phyloP scores from a whole-genome alignment of 129 eudicot genomes.

The Lactuca sativa region DNA sequence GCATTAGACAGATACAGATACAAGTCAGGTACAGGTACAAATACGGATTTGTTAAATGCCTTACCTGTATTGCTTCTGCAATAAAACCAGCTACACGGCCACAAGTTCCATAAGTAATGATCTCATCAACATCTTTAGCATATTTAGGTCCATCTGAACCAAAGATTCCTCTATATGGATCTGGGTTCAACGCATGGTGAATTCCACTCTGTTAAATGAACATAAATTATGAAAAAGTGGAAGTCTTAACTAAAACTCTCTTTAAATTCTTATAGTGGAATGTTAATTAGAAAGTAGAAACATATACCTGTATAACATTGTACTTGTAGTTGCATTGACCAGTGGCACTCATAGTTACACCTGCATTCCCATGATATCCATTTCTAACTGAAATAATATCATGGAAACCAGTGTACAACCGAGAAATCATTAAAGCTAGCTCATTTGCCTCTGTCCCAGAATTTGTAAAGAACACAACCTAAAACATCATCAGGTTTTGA shows the following conservation, averaged over 20 bases:
- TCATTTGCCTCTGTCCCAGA: constrained; percentile 86
- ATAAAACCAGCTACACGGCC: constrained; percentile 73
- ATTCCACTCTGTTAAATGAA: constrained; percentile 54
- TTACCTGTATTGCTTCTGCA: constrained; percentile 72
- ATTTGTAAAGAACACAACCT: constrained; percentile 81
- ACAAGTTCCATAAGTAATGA: constrained; percentile 60
- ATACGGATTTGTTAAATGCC: constrained; percentile 5
- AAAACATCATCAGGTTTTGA: constrained; percentile 7
- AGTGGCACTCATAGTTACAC: constrained; percentile 65
- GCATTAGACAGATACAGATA: too few species aligned
- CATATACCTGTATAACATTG: constrained; percentile 66
- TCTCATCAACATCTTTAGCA: constrained; percentile 69
- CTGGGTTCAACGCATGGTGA: constrained; percentile 75
- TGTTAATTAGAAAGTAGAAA: neutral
- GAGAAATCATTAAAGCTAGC: constrained; percentile 67
- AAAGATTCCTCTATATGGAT: constrained; percentile 68
- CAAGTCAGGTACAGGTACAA: too few species aligned
- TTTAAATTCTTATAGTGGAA: too few species aligned
- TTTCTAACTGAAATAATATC: constrained; percentile 70
- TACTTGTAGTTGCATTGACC: constrained; percentile 56
- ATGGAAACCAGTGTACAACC: constrained; percentile 59
- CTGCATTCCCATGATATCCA: constrained; percentile 74
- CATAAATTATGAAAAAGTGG: too few species aligned
- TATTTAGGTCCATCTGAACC: constrained; percentile 68
- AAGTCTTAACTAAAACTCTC: too few species aligned